These are phyloP conservation scores for Fusarium tjaetaba DNA, from an alignment of 2,329 filamentous ascomycete species.

Conservation along the genomic window DNA sequence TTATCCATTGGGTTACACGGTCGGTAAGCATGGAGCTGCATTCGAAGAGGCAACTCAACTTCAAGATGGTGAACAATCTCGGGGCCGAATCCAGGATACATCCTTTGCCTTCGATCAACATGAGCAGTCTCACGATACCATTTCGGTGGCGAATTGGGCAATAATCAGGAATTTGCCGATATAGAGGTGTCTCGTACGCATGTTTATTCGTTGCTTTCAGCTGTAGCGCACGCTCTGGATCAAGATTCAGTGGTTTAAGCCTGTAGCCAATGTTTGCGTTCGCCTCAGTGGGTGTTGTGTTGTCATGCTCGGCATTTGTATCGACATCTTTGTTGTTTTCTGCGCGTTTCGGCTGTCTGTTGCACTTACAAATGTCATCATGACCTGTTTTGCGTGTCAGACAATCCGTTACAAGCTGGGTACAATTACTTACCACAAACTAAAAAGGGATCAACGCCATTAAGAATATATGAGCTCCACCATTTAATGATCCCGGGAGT, in stretches of 20 bases:
- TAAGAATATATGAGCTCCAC: slow-evolving; percentile 56
- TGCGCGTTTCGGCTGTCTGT: neutral
- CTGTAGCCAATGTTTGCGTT: neutral
- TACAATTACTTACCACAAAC: slow-evolving; percentile 29
- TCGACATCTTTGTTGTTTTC: neutral
- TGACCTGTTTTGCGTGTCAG: slow-evolving; percentile 46
- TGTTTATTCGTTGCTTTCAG: slow-evolving; percentile 38
- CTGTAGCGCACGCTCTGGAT: slow-evolving; percentile 18
- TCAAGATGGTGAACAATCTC: slow-evolving; percentile 74
- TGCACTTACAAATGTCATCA: slow-evolving; percentile 53
- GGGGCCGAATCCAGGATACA: slow-evolving; percentile 71
- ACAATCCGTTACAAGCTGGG: neutral
- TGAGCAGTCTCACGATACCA: slow-evolving; percentile 70
- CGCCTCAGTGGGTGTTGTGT: too few relatives aligned
- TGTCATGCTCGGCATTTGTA: neutral
- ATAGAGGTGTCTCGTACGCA: slow-evolving; percentile 42
- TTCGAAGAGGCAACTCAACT: slow-evolving; percentile 68
- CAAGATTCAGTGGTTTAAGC: neutral
- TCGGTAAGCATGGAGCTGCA: slow-evolving; percentile 58
- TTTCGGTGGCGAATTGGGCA: slow-evolving; percentile 70
- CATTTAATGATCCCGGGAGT: slow-evolving; percentile 65
- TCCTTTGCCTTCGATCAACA: slow-evolving; percentile 64
- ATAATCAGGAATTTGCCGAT: slow-evolving; percentile 64
- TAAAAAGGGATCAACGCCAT: slow-evolving; percentile 42
- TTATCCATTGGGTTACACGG: slow-evolving; percentile 67